Evolutionary conservation across 257 asterid genomes (phyloP).

Genomic region (Plantago major): DNA sequence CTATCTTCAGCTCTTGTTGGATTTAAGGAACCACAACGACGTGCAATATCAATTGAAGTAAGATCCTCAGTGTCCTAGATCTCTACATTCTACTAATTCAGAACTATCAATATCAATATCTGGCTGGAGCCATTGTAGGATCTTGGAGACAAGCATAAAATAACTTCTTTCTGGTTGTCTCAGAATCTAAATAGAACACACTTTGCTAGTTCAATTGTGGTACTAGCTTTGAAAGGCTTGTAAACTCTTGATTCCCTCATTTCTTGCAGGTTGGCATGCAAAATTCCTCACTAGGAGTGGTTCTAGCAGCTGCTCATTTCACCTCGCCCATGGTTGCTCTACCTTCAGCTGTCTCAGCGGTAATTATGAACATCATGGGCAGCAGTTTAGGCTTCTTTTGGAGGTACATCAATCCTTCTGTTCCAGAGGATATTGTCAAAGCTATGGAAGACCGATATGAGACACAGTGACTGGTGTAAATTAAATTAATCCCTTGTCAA

Average conservation of each 20-base stretch:
- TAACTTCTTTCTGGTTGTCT: neutral
- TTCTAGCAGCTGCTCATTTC: conserved; percentile 80
- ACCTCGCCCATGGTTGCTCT: conserved; percentile 70
- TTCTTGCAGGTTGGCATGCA: conserved; percentile 88
- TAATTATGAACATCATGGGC: conserved; percentile 86
- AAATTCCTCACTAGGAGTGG: conserved; percentile 89
- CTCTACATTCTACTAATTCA: conserved; percentile 3
- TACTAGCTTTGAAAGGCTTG: neutral
- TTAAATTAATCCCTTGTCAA: too few species aligned
- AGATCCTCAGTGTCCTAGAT: conserved; percentile 10
- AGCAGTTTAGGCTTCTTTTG: conserved; percentile 80
- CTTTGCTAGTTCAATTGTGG: neutral
- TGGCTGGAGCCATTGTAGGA: neutral
- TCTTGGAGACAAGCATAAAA: neutral
- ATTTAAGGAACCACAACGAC: conserved; percentile 77
- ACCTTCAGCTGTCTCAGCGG: conserved; percentile 83
- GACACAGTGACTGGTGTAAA: conserved; percentile 2
- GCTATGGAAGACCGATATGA: conserved; percentile 15
- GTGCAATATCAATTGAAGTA: conserved; percentile 88
- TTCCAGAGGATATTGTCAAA: conserved; percentile 22
- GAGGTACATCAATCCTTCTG: conserved; percentile 57
- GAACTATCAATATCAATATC: neutral
- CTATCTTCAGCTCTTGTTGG: conserved; percentile 68
- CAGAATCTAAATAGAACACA: neutral
- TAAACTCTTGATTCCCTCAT: neutral